These are phyloP conservation scores for Colletotrichum navitas DNA, from an alignment of 2,329 filamentous ascomycete species.

Conservation along the genomic window DNA sequence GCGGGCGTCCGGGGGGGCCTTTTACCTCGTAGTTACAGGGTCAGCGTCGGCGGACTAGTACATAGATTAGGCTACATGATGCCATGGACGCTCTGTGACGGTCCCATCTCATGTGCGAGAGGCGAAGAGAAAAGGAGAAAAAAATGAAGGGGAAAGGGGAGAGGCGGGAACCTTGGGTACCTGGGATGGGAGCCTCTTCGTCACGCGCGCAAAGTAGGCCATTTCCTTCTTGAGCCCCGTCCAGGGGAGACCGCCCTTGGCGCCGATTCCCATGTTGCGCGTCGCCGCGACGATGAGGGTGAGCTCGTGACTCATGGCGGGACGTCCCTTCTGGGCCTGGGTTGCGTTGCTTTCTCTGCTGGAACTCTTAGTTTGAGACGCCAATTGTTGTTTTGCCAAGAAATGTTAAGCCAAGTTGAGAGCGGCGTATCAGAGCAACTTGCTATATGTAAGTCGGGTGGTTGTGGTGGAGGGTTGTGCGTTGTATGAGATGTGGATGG, in stretches of 20 bases:
- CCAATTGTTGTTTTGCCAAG: too few species aligned
- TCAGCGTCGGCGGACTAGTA: neutral
- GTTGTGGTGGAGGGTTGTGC: neutral
- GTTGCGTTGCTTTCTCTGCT: neutral
- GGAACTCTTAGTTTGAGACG: too few species aligned
- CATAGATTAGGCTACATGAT: neutral
- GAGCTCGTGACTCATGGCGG: conserved; percentile 62
- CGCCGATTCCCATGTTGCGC: conserved; percentile 90
- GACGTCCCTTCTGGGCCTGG: neutral
- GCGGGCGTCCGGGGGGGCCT: conserved; percentile 51
- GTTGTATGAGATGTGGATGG: neutral
- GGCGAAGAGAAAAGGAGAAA: neutral
- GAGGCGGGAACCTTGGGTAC: conserved; percentile 45
- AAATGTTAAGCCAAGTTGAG: neutral
- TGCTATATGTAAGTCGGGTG: neutral
- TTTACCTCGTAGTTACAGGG: neutral
- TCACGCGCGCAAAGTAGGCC: conserved; percentile 93
- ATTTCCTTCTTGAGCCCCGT: conserved; percentile 90
- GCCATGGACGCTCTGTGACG: neutral
- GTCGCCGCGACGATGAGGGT: conserved; percentile 97
- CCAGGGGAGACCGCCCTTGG: conserved; percentile 86
- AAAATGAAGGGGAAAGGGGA: neutral
- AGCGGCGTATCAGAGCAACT: neutral
- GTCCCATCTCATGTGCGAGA: neutral
- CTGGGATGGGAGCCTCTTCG: conserved; percentile 70